Evolutionary conservation across 148 eudicot genomes (phyloP).

Genomic region (Cornus kousa): DNA sequence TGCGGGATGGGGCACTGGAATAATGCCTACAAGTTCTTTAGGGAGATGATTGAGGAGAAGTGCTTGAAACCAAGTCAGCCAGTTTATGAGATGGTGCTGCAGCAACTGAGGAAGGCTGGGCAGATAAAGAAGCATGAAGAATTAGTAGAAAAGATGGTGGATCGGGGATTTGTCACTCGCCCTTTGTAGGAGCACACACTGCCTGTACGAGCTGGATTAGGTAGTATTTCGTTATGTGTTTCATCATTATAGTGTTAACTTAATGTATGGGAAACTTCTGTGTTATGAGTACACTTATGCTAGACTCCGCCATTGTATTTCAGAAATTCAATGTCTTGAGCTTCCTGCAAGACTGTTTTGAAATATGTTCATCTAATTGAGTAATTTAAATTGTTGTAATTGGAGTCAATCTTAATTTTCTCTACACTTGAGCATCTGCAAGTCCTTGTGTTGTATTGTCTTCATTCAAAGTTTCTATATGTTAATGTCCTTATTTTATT

Average conservation of each 20-base stretch:
- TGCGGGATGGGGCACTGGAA: slow-evolving; percentile 95
- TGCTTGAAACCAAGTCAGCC: slow-evolving; percentile 55
- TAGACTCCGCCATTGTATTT: not conserved
- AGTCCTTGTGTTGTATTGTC: no score
- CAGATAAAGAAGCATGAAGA: slow-evolving; percentile 91
- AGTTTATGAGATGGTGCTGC: slow-evolving; percentile 64
- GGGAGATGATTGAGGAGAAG: slow-evolving; percentile 89
- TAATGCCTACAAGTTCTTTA: slow-evolving; percentile 71
- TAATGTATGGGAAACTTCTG: not conserved
- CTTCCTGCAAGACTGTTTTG: not conserved
- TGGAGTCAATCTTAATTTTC: not conserved
- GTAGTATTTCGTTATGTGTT: not conserved
- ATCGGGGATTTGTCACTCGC: slow-evolving; percentile 61
- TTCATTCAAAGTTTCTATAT: no score
- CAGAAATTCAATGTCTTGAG: not conserved
- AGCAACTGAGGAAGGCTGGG: slow-evolving; percentile 62
- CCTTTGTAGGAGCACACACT: slow-evolving; percentile 34
- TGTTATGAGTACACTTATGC: not conserved
- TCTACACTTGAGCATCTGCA: no score
- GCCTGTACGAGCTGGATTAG: not conserved
- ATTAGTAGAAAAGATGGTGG: slow-evolving; percentile 84
- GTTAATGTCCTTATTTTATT: no score
- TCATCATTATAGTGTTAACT: not conserved
- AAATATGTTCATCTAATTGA: not conserved
- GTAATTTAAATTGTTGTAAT: not conserved